These are phyloP conservation scores for Neurospora africana DNA, from an alignment of 495 filamentous ascomycete genomes.

Conservation along the genomic window DNA sequence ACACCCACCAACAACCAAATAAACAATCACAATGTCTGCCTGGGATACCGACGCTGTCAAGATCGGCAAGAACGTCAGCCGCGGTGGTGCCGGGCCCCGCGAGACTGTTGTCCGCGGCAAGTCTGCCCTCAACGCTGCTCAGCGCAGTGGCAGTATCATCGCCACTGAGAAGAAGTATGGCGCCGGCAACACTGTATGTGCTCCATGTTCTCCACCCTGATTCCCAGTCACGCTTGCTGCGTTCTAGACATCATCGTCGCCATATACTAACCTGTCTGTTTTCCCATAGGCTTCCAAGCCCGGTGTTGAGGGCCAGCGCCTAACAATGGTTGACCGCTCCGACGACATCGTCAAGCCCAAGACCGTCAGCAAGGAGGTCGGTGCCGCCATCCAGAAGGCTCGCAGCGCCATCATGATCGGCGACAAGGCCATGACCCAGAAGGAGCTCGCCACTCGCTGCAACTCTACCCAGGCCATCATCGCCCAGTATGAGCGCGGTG, in stretches of 20 bases:
- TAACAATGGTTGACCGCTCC: slow-evolving; percentile 95
- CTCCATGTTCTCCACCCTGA: background rate
- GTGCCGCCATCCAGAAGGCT: slow-evolving; percentile 66
- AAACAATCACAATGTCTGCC: slow-evolving; percentile 39
- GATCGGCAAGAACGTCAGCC: slow-evolving; percentile 75
- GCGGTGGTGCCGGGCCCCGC: slow-evolving; percentile 50
- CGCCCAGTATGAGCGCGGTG: slow-evolving; percentile 77
- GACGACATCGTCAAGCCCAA: slow-evolving; percentile 97
- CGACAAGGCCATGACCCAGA: slow-evolving; percentile 76
- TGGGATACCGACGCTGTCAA: slow-evolving; percentile 79
- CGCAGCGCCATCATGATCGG: slow-evolving; percentile 57
- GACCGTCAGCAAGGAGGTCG: slow-evolving; percentile 71
- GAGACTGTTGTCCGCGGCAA: slow-evolving; percentile 85
- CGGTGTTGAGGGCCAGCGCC: slow-evolving; percentile 75
- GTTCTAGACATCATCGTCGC: background rate
- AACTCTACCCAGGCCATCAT: slow-evolving; percentile 74
- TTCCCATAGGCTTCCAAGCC: slow-evolving; percentile 42
- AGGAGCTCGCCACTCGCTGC: slow-evolving; percentile 89
- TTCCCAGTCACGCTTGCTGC: background rate
- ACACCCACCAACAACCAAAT: slow-evolving; percentile 1
- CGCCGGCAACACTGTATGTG: slow-evolving; percentile 65
- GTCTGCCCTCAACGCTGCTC: slow-evolving; percentile 81
- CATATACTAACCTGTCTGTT: slow-evolving; percentile 1
- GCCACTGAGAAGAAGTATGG: slow-evolving; percentile 89
- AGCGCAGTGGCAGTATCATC: slow-evolving; percentile 63